phyloP scores from a whole-genome alignment of 148 eudicot genomes.

The Fagopyrum tataricum region DNA sequence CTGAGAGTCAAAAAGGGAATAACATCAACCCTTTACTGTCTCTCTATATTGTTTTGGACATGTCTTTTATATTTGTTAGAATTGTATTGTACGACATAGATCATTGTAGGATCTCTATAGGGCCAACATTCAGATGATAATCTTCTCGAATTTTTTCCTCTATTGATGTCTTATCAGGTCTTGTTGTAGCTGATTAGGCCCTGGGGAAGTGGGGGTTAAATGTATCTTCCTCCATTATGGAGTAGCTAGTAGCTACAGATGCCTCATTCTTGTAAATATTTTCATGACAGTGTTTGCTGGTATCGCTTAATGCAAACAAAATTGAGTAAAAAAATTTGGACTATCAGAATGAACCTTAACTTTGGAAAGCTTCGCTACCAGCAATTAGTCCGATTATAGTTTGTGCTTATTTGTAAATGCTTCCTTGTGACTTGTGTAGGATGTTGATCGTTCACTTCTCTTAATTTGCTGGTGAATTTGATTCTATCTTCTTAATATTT shows the following conservation, averaged over 20 bases:
- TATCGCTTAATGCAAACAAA: not conserved
- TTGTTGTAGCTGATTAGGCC: not conserved
- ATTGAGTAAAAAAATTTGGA: not conserved
- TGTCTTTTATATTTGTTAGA: not conserved
- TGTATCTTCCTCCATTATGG: not conserved
- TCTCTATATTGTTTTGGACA: not conserved
- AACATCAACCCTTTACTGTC: not conserved
- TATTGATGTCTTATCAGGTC: not conserved
- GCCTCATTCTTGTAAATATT: not conserved
- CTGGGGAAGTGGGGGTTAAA: not conserved
- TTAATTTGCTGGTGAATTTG: not conserved
- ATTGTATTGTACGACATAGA: not conserved
- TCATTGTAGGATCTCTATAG: not conserved
- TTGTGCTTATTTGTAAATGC: not conserved
- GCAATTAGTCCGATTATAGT: not conserved
- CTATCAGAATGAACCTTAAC: not conserved
- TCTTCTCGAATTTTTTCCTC: not conserved
- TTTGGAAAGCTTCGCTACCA: not conserved
- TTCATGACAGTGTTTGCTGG: not conserved
- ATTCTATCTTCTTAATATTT: not conserved
- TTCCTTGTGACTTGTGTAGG: slow-evolving; percentile 6
- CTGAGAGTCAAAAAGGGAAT: not conserved
- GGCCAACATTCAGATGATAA: not conserved
- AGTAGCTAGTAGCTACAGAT: slow-evolving; percentile 6
- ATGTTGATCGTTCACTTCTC: not conserved